These are phyloP conservation scores for Ascochyta lentis DNA, from an alignment of 2,329 filamentous ascomycete species.

Conservation along the genomic window DNA sequence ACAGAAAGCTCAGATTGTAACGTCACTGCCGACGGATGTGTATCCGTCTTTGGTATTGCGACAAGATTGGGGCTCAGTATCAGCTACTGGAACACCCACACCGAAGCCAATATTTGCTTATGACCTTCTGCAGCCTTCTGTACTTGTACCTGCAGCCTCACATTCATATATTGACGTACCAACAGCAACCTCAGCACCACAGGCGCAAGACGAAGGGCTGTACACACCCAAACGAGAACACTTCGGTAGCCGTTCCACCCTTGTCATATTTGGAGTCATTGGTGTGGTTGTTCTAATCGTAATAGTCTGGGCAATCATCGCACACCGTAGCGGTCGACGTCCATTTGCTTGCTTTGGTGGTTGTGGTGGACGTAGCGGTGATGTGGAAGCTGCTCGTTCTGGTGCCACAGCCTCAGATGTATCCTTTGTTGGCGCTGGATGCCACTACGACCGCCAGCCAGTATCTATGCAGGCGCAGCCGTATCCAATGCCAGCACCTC, in stretches of 20 bases:
- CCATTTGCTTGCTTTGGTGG: neutral
- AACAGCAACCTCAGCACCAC: neutral
- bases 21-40: neutral
- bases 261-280: neutral
- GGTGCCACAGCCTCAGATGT: neutral
- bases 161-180: neutral
- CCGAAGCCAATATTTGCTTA: neutral
- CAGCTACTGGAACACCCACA: neutral
- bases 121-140: neutral
- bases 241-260: neutral
- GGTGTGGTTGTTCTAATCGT: neutral
- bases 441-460: neutral
- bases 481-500: neutral
- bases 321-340: neutral
- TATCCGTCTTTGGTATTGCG: neutral
- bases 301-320: constrained; percentile 1
- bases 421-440: neutral
- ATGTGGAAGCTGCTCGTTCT: neutral
- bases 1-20: neutral
- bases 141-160: neutral
- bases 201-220: neutral
- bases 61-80: neutral
- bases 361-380: neutral
- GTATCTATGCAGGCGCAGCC: neutral
- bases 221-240: neutral